Evolutionary conservation across 441 rosid species (phyloP), one percentile per base, ranked within the genome.

Genomic region (Arabidopsis hybrid): DNA sequence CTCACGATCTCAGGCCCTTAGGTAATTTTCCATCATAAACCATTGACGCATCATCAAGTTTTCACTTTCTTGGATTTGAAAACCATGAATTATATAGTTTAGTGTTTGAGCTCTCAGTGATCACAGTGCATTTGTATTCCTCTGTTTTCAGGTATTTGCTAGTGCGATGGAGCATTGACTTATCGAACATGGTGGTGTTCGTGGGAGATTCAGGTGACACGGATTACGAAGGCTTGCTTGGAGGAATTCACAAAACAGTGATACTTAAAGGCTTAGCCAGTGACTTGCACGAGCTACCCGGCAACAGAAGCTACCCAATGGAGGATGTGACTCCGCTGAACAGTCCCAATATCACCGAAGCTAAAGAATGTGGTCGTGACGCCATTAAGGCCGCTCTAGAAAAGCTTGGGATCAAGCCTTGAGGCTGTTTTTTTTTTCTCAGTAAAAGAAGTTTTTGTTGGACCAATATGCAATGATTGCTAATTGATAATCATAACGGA

Each of bases 1-100:
- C 72, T 92, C 98, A 38, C 85, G 95, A 35, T 80, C 91, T 71
- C 98, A 92, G 62, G 96, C 98, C 59, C 87, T 90, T 65, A 88
- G 96, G 98, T 90, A 81, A 8, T 51, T 43, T 14, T 60, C 32
- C 10, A 14, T 65, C 47, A 34, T 1, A 62, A 26, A 51, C 50
- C 6, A 10, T 14, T 5, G 7, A 32, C 26, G 40, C 53, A 17
- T 52, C 36, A 38, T 14, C 17, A 40, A 57, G 65, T 39, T 60
- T 40, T 43, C 52, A 39, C 50, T 52, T 5, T 40, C 53, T 51
- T 61, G 11, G 14, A 34, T 16, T 34, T 43, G 14, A 35, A 35
- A 47, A 47, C 21, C 21, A 7, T 47, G 52, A 47, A 47, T 3
- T 16, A 42, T 38, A 38, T 38, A 38, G 42, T 10, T 38, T 0